phyloP scores from a whole-genome alignment of 129 eudicot genomes.

The Oenanthe sinensis region DNA sequence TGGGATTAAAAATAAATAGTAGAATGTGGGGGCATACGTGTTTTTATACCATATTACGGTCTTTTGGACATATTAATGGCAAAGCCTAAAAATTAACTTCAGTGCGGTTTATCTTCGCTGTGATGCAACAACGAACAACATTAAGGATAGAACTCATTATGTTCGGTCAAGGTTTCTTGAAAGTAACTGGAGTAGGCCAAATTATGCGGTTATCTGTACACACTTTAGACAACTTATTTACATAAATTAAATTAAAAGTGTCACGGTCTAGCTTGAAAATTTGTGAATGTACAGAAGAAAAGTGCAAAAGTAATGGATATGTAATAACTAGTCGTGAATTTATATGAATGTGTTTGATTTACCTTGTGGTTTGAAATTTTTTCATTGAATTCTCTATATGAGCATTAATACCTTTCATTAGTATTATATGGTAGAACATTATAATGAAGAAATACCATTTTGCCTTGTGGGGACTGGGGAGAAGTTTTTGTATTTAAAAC shows the following conservation, averaged over 20 bases:
- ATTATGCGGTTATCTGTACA: too few relatives aligned
- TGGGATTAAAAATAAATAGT: not conserved
- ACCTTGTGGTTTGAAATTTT: not conserved
- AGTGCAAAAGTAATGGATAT: not conserved
- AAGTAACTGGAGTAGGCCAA: too few relatives aligned
- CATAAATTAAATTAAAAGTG: not conserved
- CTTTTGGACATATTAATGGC: too few relatives aligned
- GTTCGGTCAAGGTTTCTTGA: too few relatives aligned
- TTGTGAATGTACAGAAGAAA: not conserved
- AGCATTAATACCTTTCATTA: not conserved
- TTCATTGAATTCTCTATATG: not conserved
- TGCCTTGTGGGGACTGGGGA: not conserved
- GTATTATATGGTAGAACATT: not conserved
- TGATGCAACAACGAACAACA: too few relatives aligned
- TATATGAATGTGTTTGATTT: not conserved
- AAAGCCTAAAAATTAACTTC: too few relatives aligned
- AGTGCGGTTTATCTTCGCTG: too few relatives aligned
- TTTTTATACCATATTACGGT: too few relatives aligned
- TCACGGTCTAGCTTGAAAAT: not conserved
- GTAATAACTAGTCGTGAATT: not conserved
- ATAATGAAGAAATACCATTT: not conserved
- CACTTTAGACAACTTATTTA: too few relatives aligned
- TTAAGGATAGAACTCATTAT: too few relatives aligned
- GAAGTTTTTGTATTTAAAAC: not conserved
- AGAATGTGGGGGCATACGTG: not conserved